Evolutionary conservation across 2,329 filamentous ascomycete species (phyloP).

Genomic region (Fusarium praegraminearum): DNA sequence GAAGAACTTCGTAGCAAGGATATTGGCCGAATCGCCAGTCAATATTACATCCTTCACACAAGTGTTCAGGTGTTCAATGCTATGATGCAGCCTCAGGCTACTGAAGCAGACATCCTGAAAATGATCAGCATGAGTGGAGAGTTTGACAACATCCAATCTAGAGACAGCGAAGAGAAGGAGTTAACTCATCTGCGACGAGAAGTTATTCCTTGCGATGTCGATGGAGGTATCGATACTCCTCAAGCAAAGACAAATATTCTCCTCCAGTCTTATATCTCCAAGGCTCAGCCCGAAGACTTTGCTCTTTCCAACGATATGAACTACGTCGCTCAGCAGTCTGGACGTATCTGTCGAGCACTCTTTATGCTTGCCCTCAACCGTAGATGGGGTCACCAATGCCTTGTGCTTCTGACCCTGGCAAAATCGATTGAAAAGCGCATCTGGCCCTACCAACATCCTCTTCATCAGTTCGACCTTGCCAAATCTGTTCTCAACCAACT

Average conservation of each 20-base stretch:
- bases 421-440: slow-evolving; percentile 97
- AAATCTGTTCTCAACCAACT: slow-evolving; percentile 85
- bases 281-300: slow-evolving; percentile 90
- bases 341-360: slow-evolving; percentile 90
- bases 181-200: slow-evolving; percentile 79
- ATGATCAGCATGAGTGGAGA: slow-evolving; percentile 99
- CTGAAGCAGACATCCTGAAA: slow-evolving; percentile 90
- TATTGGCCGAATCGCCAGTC: slow-evolving; percentile 94
- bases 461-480: slow-evolving; percentile 93
- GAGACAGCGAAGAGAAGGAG: slow-evolving; percentile 91
- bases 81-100: slow-evolving; percentile 87
- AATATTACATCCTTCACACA: slow-evolving; percentile 94
- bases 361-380: slow-evolving; percentile 98
- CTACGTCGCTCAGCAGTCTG: slow-evolving; percentile 95
- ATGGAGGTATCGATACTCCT: slow-evolving; percentile 75
- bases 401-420: slow-evolving; percentile 89
- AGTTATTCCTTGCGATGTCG: slow-evolving; percentile 81
- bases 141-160: slow-evolving; percentile 95
- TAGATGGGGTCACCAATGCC: slow-evolving; percentile 94
- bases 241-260: slow-evolving; percentile 97
- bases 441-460: slow-evolving; percentile 94
- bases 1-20: slow-evolving; percentile 95
- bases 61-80: slow-evolving; percentile 97
- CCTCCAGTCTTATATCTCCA: slow-evolving; percentile 92
- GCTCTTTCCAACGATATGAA: slow-evolving; percentile 90